These are phyloP conservation scores for Medicago truncatula DNA, from an alignment of 306 rosid genomes.

Conservation along the genomic window DNA sequence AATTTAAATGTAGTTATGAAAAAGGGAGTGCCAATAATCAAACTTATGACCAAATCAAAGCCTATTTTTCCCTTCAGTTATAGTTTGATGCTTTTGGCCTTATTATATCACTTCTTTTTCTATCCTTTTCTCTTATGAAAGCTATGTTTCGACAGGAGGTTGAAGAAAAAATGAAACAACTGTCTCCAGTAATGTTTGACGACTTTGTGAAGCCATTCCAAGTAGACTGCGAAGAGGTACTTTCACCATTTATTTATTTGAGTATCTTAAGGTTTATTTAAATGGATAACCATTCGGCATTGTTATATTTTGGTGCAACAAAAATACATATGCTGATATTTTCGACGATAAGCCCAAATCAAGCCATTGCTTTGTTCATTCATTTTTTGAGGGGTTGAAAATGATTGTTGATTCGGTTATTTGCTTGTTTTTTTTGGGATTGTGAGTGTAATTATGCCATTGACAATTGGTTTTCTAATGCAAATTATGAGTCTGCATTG, in stretches of 20 bases:
- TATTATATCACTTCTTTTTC: constrained; percentile 8
- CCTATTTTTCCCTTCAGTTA: constrained; percentile 7
- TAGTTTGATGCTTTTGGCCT: constrained; percentile 10
- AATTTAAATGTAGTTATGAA: not conserved
- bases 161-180: constrained; percentile 73
- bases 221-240: constrained; percentile 78
- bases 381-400: not conserved
- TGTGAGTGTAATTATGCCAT: too few relatives aligned
- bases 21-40: not conserved
- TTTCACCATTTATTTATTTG: constrained; percentile 7
- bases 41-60: not conserved
- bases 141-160: constrained; percentile 63
- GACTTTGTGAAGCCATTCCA: constrained; percentile 86
- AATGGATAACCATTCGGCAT: not conserved
- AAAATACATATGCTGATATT: not conserved
- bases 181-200: constrained; percentile 87
- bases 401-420: not conserved
- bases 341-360: not conserved
- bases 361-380: not conserved
- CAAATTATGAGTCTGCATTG: not conserved
- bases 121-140: constrained; percentile 13
- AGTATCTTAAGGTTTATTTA: too few relatives aligned
- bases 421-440: not conserved
- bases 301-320: not conserved
- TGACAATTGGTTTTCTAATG: not conserved